Evolutionary conservation across 495 filamentous ascomycete species (phyloP).

Genomic region (Pyrenula aspistea): DNA sequence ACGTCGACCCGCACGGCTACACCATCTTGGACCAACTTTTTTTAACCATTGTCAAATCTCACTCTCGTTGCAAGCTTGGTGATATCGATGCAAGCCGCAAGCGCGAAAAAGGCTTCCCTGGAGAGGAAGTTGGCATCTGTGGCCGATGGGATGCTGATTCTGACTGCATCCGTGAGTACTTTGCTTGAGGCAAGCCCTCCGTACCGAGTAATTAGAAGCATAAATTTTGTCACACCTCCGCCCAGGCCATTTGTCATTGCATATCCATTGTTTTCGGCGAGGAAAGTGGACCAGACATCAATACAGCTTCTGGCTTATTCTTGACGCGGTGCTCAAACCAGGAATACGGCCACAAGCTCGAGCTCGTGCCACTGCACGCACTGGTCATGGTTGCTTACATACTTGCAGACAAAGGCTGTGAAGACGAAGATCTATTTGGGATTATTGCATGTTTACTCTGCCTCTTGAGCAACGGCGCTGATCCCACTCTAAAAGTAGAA

Average conservation of each 20-base stretch:
- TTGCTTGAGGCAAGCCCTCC: slow-evolving; percentile 6
- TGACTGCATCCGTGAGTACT: slow-evolving; percentile 13
- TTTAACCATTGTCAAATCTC: slow-evolving; percentile 24
- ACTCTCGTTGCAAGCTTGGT: slow-evolving; percentile 16
- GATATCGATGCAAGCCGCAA: slow-evolving; percentile 35
- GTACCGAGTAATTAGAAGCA: slow-evolving; percentile 27
- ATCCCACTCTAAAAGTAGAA: slow-evolving; percentile 13
- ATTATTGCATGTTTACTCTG: slow-evolving; percentile 24
- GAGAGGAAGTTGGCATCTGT: slow-evolving; percentile 26
- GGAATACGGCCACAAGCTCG: slow-evolving; percentile 19
- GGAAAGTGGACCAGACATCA: slow-evolving; percentile 10
- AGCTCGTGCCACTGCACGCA: slow-evolving; percentile 23
- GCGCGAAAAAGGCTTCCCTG: slow-evolving; percentile 23
- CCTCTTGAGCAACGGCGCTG: slow-evolving; percentile 17
- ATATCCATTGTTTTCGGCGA: slow-evolving; percentile 17
- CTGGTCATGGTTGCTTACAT: slow-evolving; percentile 21
- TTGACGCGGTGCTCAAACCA: slow-evolving; percentile 11
- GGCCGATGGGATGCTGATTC: slow-evolving; percentile 30
- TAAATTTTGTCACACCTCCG: slow-evolving; percentile 29
- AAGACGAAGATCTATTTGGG: slow-evolving; percentile 27
- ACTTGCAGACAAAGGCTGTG: slow-evolving; percentile 17
- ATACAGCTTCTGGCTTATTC: slow-evolving; percentile 24
- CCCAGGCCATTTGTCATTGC: slow-evolving; percentile 23
- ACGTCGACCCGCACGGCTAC: slow-evolving; percentile 20
- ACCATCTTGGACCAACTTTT: slow-evolving; percentile 30